Percentiles rank a stretch among this genome's conserved stretches.
phyloP scores from a whole-genome alignment of 768 basidiomycete genomes.

The Mycena vitilis region DNA sequence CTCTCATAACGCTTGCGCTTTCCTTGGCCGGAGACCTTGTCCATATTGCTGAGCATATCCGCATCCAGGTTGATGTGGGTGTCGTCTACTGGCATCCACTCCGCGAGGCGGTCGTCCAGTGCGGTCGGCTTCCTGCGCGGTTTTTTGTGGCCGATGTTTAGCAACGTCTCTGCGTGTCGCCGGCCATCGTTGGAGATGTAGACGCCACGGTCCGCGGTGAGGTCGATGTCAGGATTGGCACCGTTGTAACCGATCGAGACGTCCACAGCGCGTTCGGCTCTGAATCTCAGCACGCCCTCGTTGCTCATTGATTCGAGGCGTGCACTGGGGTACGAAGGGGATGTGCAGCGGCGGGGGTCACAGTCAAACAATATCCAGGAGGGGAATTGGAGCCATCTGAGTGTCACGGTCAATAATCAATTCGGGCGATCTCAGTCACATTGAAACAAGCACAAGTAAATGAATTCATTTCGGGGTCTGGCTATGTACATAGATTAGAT shows the following conservation, averaged over 20 bases:
- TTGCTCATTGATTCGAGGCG: no score
- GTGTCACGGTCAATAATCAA: no score
- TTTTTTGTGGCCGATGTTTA: neutral
- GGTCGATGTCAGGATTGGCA: neutral
- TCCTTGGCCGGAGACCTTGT: neutral
- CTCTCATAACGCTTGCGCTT: conserved; percentile 11
- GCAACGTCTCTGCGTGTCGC: neutral
- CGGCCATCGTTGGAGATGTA: conserved; percentile 9
- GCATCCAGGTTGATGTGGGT: neutral
- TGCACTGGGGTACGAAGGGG: neutral
- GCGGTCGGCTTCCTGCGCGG: neutral
- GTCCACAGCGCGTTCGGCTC: neutral
- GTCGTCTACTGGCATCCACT: conserved; percentile 5
- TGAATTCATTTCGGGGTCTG: no score
- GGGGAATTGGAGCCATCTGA: no score
- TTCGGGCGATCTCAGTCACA: no score
- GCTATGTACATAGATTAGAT: no score
- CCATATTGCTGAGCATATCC: neutral
- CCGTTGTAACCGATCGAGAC: neutral
- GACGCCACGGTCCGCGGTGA: neutral
- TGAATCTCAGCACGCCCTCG: neutral
- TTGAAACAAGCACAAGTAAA: no score
- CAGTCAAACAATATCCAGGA: no score
- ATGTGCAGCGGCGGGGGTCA: no score
- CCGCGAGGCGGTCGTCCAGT: neutral